Conservation (phyloP, 441 rosid genomes). For the Euphorbia schlechtendalii region DNA sequence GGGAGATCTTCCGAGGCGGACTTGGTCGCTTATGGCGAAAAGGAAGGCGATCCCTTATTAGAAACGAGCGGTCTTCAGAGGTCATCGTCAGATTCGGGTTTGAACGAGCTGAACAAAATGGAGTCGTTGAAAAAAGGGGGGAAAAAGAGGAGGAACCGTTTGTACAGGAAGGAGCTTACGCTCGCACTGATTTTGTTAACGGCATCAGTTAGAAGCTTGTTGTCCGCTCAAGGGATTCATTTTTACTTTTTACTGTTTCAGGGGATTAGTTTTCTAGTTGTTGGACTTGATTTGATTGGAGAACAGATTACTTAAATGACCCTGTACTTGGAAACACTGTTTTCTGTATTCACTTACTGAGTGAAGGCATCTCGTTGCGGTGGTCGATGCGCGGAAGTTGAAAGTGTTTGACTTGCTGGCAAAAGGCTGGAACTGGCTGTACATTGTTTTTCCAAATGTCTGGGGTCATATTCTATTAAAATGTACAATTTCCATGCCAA, state of each 20-base stretch:
- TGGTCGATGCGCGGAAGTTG: neutral
- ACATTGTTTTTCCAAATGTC: neutral
- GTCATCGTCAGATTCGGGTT: constrained; percentile 73
- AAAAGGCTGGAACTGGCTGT: neutral
- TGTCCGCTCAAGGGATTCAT: constrained; percentile 88
- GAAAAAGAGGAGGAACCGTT: constrained; percentile 49
- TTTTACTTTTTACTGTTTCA: constrained; percentile 89
- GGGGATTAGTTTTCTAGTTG: constrained; percentile 71
- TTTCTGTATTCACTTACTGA: too few relatives aligned
- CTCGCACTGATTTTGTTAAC: constrained; percentile 71
- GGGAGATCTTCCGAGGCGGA: constrained; percentile 94
- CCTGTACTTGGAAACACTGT: too few relatives aligned
- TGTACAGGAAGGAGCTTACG: constrained; percentile 73
- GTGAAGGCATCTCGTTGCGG: constrained; percentile 3
- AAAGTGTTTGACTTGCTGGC: constrained; percentile 3
- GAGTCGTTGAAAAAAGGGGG: constrained; percentile 41
- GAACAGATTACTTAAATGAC: constrained; percentile 81
- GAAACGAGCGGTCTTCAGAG: constrained; percentile 34
- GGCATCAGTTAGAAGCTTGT: constrained; percentile 71
- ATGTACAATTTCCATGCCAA: constrained; percentile 8
- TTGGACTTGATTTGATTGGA: constrained; percentile 90
- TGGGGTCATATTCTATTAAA: neutral
- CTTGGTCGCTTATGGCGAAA: constrained; percentile 61
- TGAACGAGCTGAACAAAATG: constrained; percentile 55
- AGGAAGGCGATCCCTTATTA: constrained; percentile 42